Base-by-base conservation (phyloP, 768 basidiomycete genomes). In the Psilocybe cubensis region DNA sequence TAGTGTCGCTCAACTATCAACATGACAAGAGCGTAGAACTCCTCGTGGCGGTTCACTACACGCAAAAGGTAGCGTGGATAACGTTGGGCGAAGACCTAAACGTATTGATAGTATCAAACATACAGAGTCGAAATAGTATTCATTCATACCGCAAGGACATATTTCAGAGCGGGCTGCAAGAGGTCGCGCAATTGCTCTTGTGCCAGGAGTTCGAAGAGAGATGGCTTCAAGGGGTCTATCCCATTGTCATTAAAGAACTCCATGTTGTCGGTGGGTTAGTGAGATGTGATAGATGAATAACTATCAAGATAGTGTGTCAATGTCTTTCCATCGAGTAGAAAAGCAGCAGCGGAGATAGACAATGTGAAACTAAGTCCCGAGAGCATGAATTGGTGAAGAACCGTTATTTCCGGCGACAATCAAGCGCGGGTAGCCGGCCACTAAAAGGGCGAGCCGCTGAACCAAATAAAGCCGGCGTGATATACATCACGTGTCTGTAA, bases 11-110 rank as follows among this genome's bases (percentile, higher is more conserved):
- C 97, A 17, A 98, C 88, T 55, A 94, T 80, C 52, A 96, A 75
- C 88, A 98, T 92, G 60, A 96, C 79, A 12, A 83, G 62, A 1
- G 95, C 92, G 65, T 97, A 98, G 72, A 97, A 93, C 70, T 98
- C 96, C 71, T 99, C 97, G 77, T 99, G 97, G 28, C 86, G 79
- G 71, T 98, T 98, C 14, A 97, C 92, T 52, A 98, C 79, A 17
- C 88, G 87, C 41, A 99, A 74, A 27, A 98, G 82, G 72, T 98
- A 96, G 53, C 97, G 84, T 5, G 97, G 97, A 70, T 98, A 91
- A 54, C 88, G 81, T 77, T 98, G 95, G 3, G 97, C 94, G 65
- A 98, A 92, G 56, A 96, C 91, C 96, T 97, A 28, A 38, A 38
- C 3, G 51, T 14, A 29, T 4, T 40, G 1, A 50, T 7, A 55